Base-by-base conservation (phyloP, 805 yeast genomes). In the Candida michaelii region DNA sequence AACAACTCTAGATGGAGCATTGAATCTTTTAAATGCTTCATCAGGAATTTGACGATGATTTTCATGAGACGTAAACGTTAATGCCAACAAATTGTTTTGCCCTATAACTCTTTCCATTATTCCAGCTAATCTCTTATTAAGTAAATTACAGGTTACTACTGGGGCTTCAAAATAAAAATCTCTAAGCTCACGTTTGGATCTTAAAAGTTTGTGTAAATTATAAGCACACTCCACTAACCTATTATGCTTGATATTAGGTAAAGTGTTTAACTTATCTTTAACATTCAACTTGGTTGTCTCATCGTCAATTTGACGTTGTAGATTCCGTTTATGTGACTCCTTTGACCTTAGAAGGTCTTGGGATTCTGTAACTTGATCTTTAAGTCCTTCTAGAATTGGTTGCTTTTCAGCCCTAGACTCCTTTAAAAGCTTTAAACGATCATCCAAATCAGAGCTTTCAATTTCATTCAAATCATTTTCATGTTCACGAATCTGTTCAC, bases 111-210 rank as follows among this genome's bases (percentile, higher is more conserved):
- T 71, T 38, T 82, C 86, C 40, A 89, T 58, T 43, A 76, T 78
- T 8, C 73, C 67, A 0, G 85, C 82, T 51, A 73, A 75, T 8
- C 58, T 50, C 8, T 63, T 58, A 44, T 81, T 76, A 1, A 67
- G 69, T 0, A 83, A 77, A 4, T 76, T 69, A 16, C 91, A 71
- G 0, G 85, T 71, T 19, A 89, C 66, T 7, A 83, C 61, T 0
- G 97, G 90, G 1, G 96, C 95, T 54, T 85, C 95, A 44, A 69
- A 78, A 41, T 85, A 77, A 10, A 62, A 58, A 0, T 63, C 62
- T 36, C 61, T 55, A 38, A 81, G 67, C 5, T 58, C 56, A 1
- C 61, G 56, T 15, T 66, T 51, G 11, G 63, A 49, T 36, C 83
- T 67, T 32, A 84, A 56, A 12, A 65, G 52, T 19, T 56, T 45